Percentiles rank a stretch among this genome's conserved stretches.
Evolutionary conservation across 345 rosid species (phyloP).

Genomic region (Melaleuca alternifolia): DNA sequence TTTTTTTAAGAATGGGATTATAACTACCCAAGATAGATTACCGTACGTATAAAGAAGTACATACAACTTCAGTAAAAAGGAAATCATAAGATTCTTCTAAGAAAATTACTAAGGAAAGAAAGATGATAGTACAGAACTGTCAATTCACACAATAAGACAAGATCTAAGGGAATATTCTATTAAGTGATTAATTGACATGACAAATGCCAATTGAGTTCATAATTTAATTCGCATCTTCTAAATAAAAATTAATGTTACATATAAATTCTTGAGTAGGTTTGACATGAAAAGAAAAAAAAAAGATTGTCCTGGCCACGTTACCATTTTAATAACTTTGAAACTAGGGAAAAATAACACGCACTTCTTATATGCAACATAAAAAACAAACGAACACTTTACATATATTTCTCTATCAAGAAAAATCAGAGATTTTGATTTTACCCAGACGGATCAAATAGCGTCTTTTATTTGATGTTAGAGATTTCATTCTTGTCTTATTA

Average conservation of each 20-base stretch:
- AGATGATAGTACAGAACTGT: too few relatives aligned
- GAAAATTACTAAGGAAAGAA: too few relatives aligned
- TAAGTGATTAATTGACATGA: background rate
- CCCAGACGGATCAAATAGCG: too few relatives aligned
- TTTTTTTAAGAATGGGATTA: too few relatives aligned
- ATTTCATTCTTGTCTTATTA: too few relatives aligned
- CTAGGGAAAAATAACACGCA: background rate
- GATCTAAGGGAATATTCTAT: background rate
- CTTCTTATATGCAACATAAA: background rate
- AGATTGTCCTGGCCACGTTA: background rate
- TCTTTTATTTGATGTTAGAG: too few relatives aligned
- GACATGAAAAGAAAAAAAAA: background rate
- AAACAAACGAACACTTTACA: too few relatives aligned
- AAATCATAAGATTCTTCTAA: too few relatives aligned
- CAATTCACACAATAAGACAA: too few relatives aligned
- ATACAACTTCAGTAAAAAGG: too few relatives aligned
- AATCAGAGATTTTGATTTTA: too few relatives aligned
- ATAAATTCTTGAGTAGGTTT: background rate
- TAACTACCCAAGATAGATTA: background rate
- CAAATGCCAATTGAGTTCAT: background rate
- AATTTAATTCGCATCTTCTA: background rate
- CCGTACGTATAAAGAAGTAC: background rate
- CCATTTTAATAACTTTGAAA: background rate
- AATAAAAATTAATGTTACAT: background rate
- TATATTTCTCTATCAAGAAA: too few relatives aligned